A percentile compares a stretch with the other conserved stretches of the same genome.
Evolutionary conservation across 1,284 basidiomycete genomes (phyloP).

Genomic region (Apiotrichum siamense): DNA sequence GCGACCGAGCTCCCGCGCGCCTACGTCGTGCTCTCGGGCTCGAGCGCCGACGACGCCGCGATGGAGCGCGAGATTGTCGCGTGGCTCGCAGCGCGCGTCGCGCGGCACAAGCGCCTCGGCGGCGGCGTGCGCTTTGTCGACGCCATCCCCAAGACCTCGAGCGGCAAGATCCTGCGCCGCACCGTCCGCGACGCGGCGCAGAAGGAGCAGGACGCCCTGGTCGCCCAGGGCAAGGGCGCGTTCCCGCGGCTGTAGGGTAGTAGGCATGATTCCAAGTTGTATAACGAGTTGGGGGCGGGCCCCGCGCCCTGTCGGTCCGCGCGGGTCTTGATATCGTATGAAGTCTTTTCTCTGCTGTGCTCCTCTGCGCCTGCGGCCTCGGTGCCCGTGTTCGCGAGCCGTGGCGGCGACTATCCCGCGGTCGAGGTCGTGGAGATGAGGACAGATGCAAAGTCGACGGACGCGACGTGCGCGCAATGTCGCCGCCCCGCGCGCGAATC

Average conservation of each 20-base stretch:
- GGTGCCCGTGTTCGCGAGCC: too few species aligned
- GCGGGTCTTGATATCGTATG: too few species aligned
- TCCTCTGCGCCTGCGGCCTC: too few species aligned
- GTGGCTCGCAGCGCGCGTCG: conserved; percentile 59
- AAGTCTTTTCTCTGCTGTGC: too few species aligned
- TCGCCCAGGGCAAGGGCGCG: background rate
- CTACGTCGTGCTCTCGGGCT: conserved; percentile 57
- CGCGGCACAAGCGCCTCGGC: conserved; percentile 49
- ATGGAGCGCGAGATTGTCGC: conserved; percentile 52
- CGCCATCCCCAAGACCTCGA: conserved; percentile 48
- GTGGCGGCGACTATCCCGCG: too few species aligned
- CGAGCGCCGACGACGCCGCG: conserved; percentile 45
- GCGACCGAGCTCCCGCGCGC: conserved; percentile 68
- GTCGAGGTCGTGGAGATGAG: too few species aligned
- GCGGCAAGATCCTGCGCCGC: conserved; percentile 41
- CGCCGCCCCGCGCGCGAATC: too few species aligned
- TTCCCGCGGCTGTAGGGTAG: conserved; percentile 2
- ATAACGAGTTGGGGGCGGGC: too few species aligned
- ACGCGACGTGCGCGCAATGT: too few species aligned
- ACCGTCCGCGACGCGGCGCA: conserved; percentile 30
- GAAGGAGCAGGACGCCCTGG: conserved; percentile 21
- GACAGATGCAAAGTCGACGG: too few species aligned
- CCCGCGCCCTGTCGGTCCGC: too few species aligned
- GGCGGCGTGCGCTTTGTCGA: conserved; percentile 50
- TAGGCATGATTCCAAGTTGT: too few species aligned